A percentile compares a stretch with the other conserved stretches of the same genome.
Evolutionary conservation across 1,284 basidiomycete species (phyloP).

Genomic region (Melampsora larici-populina): DNA sequence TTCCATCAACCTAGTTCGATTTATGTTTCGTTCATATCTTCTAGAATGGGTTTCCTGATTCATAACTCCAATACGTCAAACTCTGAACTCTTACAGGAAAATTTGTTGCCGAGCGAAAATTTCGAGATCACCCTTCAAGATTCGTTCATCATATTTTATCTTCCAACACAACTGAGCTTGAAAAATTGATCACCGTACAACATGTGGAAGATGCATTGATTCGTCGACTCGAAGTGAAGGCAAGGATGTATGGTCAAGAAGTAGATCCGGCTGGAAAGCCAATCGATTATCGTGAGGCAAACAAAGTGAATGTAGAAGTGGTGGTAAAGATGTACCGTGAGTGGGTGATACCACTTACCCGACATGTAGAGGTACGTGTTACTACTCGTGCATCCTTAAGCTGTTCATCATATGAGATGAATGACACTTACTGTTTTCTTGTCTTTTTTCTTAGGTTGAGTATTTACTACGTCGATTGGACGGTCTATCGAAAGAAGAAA

Average conservation of each 20-base stretch:
- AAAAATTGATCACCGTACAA: conserved; percentile 87
- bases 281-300: conserved; percentile 46
- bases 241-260: conserved; percentile 85
- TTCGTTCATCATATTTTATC: conserved; percentile 87
- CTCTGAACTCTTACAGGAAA: conserved; percentile 67
- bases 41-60: background rate
- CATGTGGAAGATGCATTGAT: conserved; percentile 86
- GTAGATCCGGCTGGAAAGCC: conserved; percentile 55
- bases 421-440: conserved; percentile 1
- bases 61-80: background rate
- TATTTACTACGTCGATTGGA: conserved; percentile 82
- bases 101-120: conserved; percentile 98
- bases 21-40: background rate
- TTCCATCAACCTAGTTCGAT: background rate
- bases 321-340: conserved; percentile 89
- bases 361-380: conserved; percentile 85
- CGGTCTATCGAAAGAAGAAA: conserved; percentile 71
- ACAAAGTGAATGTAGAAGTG: conserved; percentile 86
- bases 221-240: conserved; percentile 83
- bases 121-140: conserved; percentile 72
- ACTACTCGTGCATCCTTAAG: background rate
- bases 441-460: conserved; percentile 65
- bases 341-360: conserved; percentile 94
- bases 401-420: background rate
- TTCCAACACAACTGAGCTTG: conserved; percentile 71